Base-by-base conservation (phyloP, 345 rosid species). In the Citrus hindsii region DNA sequence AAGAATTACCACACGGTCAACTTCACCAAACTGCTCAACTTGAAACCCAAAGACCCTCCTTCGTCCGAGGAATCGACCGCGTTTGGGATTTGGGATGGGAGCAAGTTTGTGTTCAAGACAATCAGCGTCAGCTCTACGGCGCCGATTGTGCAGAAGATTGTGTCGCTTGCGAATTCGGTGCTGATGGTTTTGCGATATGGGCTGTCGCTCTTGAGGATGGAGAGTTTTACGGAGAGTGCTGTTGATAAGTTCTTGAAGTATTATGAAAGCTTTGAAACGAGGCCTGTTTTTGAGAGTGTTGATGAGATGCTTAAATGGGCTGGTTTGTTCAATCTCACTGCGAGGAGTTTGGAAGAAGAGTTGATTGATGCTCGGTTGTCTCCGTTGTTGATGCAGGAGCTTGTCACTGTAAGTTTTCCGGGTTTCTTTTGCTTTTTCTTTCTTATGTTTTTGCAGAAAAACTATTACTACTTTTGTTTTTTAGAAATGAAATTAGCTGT, bases 271-370 rank as follows among this genome's bases (percentile, higher is more conserved):
- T 27, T 79, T 76, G 93, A 92, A 61, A 77, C 81, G 3, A 94
- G 98, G 75, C 98, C 99, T 0, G 74, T 86, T 73, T 96, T 96
- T 60, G 85, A 89, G 60, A 92, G 85, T 37, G 97, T 96, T 58
- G 99, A 94, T 30, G 92, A 71, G 85, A 94, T 96, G 99, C 95
- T 96, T 61, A 84, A 90, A 74, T 96, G 99, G 98, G 87, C 91
- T 25, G 97, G 90, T 67, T 81, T 96, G 85, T 89, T 85, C 79
- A 77, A 89, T 84, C 97, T 94, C 83, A 96, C 99, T 4, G 81
- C 83, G 56, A 70, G 74, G 61, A 87, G 89, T 75, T 84, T 94
- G 87, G 82, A 79, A n/a, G 94, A 92, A 18, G 88, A 88, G 42
- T 73, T 94, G 83, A 37, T 81, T 75, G 83, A 80, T 46, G 72